Base-by-base conservation (phyloP, 2,329 filamentous ascomycete genomes). In the Daldinia sp. region DNA sequence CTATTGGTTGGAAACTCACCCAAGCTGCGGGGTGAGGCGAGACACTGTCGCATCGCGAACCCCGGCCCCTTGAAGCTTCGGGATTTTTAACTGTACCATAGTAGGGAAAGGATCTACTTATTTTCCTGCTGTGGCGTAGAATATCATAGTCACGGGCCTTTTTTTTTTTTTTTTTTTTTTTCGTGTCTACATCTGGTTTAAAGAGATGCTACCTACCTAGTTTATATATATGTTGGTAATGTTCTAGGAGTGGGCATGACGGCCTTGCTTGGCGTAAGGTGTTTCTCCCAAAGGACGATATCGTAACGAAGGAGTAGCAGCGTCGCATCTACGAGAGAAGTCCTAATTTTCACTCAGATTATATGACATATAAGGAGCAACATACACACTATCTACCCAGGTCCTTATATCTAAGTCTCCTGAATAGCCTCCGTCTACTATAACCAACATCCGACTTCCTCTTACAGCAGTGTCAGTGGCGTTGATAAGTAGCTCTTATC, bases 11-110 rank as follows among this genome's bases (percentile, higher is more conserved):
- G 23, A n/a, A n/a, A 18, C 37, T 23, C 39, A 41, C 33, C n/a
- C 4, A 37, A 48, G 30, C 41, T 63, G 65, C 48, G 65, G 63
- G 50, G 60, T 48, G 48, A 60, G 55, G 54, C 55, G 55, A 41
- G 54, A 57, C 20, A 30, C 15, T 42, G 60, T 50, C 35, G 50
- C 48, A 63, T 63, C 41, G 28, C 56, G 23, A 42, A 26, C 35
- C 35, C 33, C 18, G 15, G 35, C 13, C 20, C 20, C 20, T 39
- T 23, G 51, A 4, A 5, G 20, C 39, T 13, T 39, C 42, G 48
- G 35, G 28, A 20, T 23, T 30, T 48, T 57, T 35, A 2, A 33
- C 30, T 6, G 30, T 33, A 33, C 30, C 7, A 48, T 12, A 5
- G 44, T 30, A 37, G 23, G 28, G 28, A 6, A 42, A 33, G 12